A percentile compares a stretch with the other conserved stretches of the same genome.
phyloP scores from a whole-genome alignment of 164 flowering plant species.

The Umbilicus rupestris region DNA sequence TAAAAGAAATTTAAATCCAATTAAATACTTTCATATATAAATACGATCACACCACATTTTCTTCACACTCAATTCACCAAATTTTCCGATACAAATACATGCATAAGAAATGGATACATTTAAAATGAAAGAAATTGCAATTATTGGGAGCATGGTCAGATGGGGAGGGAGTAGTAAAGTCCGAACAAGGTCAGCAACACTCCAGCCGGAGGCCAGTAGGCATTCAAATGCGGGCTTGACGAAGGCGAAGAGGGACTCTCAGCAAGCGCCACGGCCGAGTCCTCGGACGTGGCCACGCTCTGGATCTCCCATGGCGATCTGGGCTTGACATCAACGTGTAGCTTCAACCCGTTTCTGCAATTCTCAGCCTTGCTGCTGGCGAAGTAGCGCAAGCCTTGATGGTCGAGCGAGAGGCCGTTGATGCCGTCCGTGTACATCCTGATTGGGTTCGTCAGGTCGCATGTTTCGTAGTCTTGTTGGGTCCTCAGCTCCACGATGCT shows the following conservation, averaged over 20 bases:
- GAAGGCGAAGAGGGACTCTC: slow-evolving; percentile 32
- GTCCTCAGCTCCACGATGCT: slow-evolving; percentile 47
- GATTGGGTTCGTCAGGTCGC: slow-evolving; percentile 65
- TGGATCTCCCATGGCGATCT: slow-evolving; percentile 13
- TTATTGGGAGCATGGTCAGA: not conserved
- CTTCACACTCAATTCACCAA: too few species aligned
- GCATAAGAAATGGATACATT: too few species aligned
- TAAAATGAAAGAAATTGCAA: too few species aligned
- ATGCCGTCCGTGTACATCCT: slow-evolving; percentile 60
- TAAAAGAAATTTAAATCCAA: too few species aligned
- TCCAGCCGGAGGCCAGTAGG: not conserved
- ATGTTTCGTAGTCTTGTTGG: slow-evolving; percentile 51
- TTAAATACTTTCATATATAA: too few species aligned
- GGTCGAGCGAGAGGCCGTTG: slow-evolving; percentile 31
- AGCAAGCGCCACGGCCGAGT: slow-evolving; percentile 15
- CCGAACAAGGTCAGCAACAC: not conserved
- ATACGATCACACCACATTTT: too few species aligned
- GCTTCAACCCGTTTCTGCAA: slow-evolving; percentile 69
- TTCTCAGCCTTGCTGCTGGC: slow-evolving; percentile 37
- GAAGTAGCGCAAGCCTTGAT: slow-evolving; percentile 66
- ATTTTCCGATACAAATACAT: too few species aligned
- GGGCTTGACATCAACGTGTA: slow-evolving; percentile 49
- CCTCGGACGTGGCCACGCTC: slow-evolving; percentile 8
- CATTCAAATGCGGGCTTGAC: not conserved
- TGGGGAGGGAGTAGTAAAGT: not conserved